phyloP scores from a whole-genome alignment of 352 stramenopile species.

The Phytophthora lateralis region DNA sequence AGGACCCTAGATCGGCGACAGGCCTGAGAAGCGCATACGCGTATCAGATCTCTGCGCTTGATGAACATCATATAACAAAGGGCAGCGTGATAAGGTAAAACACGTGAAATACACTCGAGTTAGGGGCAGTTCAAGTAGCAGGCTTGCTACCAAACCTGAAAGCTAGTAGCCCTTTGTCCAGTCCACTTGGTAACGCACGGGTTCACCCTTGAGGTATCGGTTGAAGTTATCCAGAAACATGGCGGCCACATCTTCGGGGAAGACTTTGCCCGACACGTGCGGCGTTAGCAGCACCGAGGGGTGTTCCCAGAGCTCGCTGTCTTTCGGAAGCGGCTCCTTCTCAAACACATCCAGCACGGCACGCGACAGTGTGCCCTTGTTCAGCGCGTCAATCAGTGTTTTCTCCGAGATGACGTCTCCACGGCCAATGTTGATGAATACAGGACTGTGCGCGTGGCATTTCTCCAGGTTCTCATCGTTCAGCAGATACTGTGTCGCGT shows the following conservation, averaged over 20 bases:
- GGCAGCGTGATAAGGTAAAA: neutral
- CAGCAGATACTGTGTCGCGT: constrained; percentile 67
- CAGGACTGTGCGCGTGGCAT: constrained; percentile 53
- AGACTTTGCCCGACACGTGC: constrained; percentile 82
- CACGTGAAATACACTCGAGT: neutral
- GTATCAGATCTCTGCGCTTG: no score
- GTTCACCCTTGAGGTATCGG: constrained; percentile 42
- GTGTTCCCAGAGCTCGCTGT: constrained; percentile 71
- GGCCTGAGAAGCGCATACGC: no score
- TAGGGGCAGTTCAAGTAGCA: neutral
- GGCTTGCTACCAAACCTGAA: neutral
- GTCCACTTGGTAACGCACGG: constrained; percentile 53
- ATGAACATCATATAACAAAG: no score
- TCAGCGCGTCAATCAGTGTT: constrained; percentile 64
- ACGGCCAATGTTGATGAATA: constrained; percentile 89
- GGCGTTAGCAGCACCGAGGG: constrained; percentile 74
- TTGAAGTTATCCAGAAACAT: constrained; percentile 77
- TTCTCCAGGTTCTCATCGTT: constrained; percentile 47
- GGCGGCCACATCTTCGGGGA: constrained; percentile 71
- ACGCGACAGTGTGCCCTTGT: constrained; percentile 60
- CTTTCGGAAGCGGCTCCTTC: constrained; percentile 51
- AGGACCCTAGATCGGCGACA: no score
- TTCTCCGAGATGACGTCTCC: constrained; percentile 79
- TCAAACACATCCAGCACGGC: constrained; percentile 73
- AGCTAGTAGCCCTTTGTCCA: constrained; percentile 61